Evolutionary conservation across 352 stramenopile genomes (phyloP), one percentile per base, ranked within the genome.

Genomic region (Pythium aristosporum): DNA sequence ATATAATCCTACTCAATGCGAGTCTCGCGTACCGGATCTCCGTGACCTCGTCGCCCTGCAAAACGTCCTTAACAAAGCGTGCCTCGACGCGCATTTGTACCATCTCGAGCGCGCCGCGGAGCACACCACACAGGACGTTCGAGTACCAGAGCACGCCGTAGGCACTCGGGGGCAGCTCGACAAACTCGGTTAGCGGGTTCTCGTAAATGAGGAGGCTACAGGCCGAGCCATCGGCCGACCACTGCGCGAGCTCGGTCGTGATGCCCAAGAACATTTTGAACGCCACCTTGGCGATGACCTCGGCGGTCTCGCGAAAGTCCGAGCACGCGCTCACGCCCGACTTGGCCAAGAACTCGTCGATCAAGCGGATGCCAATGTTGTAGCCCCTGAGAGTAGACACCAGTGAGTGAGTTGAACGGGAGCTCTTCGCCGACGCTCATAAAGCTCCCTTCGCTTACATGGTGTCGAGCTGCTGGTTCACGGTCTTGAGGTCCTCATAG

Each of bases 211-310:
- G 73, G 9, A 99, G 84, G 63, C 84, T 97, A 69, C 97, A 99
- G 5, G 80, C 76, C 6, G 65, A 94, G 43, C 80, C 80, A 41
- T 98, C 88, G 32, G 78, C 73, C 67, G 96, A 96, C 84, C 95
- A 97, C 68, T 93, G 86, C 28, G 76, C 61, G 5, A 98, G 85
- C 37, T 99, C 96, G 36, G 85, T 90, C 47, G 85, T 93, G 57
- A 99, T 88, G n/a, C 97, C 97, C 21, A 99, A 72, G 69, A 99
- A 99, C 97, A 99, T 99, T 72, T 97, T 97, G 69, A 99, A 98
- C 8, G 94, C 96, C 28, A 98, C 89, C 63, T 98, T 98, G 39
- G 94, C 87, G 58, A 99, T 85, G 28, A 98, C 90, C 54, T 99
- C 94, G 30, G 92, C 82, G 16, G 96, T 98, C 61, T 98, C 94